A percentile compares a stretch with the other conserved stretches of the same genome.
These are phyloP conservation scores for Talaromyces sp. DNA, from an alignment of 2,329 filamentous ascomycete species.

Conservation along the genomic window DNA sequence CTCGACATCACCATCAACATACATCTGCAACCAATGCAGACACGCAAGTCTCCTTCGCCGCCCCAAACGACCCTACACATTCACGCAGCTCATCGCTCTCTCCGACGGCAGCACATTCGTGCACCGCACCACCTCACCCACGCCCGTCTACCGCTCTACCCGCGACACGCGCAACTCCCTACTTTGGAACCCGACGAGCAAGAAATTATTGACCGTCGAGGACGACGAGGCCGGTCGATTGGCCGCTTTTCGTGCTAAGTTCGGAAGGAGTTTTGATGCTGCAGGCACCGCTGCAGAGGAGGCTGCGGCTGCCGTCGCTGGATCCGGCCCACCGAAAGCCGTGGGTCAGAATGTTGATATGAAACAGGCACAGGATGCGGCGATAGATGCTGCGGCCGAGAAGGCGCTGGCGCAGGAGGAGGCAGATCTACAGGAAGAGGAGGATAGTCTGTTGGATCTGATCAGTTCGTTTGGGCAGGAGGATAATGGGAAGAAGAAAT, in stretches of 20 bases:
- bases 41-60: conserved; percentile 81
- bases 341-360: conserved; percentile 27
- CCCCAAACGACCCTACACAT: conserved; percentile 89
- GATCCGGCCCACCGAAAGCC: conserved; percentile 23
- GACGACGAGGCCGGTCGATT: conserved; percentile 90
- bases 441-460: conserved; percentile 57
- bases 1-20: conserved; percentile 36
- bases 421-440: conserved; percentile 44
- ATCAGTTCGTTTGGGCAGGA: conserved; percentile 50
- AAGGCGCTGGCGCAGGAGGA: conserved; percentile 44
- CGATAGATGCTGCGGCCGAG: conserved; percentile 39
- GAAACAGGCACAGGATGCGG: conserved; percentile 30
- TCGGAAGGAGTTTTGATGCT: conserved; percentile 79
- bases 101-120: conserved; percentile 79
- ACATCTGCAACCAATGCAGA: conserved; percentile 60
- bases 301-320: conserved; percentile 26
- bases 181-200: conserved; percentile 83
- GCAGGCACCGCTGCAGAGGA: conserved; percentile 36
- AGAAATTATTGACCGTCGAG: conserved; percentile 80
- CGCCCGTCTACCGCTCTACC: conserved; percentile 57
- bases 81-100: conserved; percentile 93
- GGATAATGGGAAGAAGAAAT: conserved; percentile 28
- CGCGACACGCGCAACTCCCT: conserved; percentile 89
- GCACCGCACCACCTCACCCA: conserved; percentile 49
- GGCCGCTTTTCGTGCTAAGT: conserved; percentile 78